These are phyloP conservation scores for Puya raimondii DNA, from an alignment of 176 grass and related monocot genomes.

Conservation along the genomic window DNA sequence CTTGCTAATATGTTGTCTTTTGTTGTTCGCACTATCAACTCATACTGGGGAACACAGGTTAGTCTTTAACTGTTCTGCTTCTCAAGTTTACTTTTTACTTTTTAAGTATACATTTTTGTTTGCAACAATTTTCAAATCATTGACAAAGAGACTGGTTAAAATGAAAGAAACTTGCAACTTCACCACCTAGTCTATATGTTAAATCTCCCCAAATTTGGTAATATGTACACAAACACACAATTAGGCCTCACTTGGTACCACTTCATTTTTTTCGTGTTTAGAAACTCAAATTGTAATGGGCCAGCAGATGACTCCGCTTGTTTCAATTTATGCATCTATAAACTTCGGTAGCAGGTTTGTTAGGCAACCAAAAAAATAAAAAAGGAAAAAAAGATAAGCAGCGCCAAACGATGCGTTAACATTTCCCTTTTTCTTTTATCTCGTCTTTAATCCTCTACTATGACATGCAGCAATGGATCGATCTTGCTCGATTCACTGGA, in stretches of 20 bases:
- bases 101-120: too few species aligned
- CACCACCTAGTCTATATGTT: neutral
- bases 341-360: too few species aligned
- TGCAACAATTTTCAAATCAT: neutral
- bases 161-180: neutral
- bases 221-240: constrained; percentile 11
- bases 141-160: constrained; percentile 1
- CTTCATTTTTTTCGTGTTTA: too few species aligned
- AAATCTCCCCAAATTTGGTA: neutral
- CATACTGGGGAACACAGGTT: constrained; percentile 99
- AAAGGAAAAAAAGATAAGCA: too few species aligned
- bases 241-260: neutral
- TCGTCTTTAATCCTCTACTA: constrained; percentile 11
- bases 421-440: neutral
- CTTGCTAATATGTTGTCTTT: constrained; percentile 70
- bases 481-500: constrained; percentile 81
- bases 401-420: too few species aligned
- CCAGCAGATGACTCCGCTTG: too few species aligned
- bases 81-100: neutral
- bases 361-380: too few species aligned
- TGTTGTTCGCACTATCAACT: constrained; percentile 72
- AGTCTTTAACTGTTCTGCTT: neutral
- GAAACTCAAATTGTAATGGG: too few species aligned
- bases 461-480: constrained; percentile 93
- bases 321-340: too few species aligned